Evolutionary conservation across 1,139 yeast genomes (phyloP).

Genomic region (Arxiozyma bovina): DNA sequence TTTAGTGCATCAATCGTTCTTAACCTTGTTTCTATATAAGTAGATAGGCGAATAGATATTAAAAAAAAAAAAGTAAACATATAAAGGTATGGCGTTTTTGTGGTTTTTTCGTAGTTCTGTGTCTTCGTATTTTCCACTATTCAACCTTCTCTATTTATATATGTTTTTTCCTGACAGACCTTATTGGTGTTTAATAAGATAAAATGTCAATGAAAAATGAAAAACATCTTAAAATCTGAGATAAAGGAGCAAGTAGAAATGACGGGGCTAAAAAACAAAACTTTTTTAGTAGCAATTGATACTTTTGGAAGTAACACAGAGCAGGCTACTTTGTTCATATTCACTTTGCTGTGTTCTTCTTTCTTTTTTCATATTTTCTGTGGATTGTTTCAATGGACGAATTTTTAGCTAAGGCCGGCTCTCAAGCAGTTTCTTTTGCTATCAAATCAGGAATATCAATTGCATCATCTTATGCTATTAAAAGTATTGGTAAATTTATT

Average conservation of each 20-base stretch:
- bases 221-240: background rate
- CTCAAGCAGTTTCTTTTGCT: constrained; percentile 74
- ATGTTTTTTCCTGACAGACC: background rate
- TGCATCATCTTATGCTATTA: constrained; percentile 70
- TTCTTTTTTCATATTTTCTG: too few relatives aligned
- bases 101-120: too few relatives aligned
- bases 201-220: background rate
- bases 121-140: background rate
- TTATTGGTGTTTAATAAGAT: background rate
- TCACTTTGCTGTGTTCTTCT: too few relatives aligned
- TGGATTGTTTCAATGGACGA: constrained; percentile 35
- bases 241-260: background rate
- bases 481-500: constrained; percentile 50
- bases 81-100: too few relatives aligned
- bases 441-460: constrained; percentile 67
- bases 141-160: background rate
- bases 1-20: background rate
- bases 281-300: background rate
- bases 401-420: constrained; percentile 51
- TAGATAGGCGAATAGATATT: background rate
- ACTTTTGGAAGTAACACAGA: background rate
- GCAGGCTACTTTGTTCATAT: background rate
- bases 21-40: background rate
- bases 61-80: too few relatives aligned
- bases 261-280: background rate